Evolutionary conservation across 1,139 yeast genomes (phyloP).

Genomic region (Blastobotrys ciferrii): DNA sequence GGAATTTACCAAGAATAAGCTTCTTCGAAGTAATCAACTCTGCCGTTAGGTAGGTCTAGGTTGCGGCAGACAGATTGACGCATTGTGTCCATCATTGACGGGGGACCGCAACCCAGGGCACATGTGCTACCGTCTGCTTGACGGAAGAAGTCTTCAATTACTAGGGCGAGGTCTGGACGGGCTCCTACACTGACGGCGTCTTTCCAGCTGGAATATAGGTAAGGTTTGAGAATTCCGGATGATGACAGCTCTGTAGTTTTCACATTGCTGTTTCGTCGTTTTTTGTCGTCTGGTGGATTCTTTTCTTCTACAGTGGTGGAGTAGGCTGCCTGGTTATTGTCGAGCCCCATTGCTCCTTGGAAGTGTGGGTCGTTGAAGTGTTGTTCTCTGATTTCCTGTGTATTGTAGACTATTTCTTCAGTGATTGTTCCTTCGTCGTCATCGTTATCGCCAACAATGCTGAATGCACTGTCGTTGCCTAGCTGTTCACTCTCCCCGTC

Average conservation of each 20-base stretch:
- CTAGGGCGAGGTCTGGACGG: conserved; percentile 29
- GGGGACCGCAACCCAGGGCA: conserved; percentile 41
- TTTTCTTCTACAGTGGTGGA: conserved; percentile 7
- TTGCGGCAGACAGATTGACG: conserved; percentile 31
- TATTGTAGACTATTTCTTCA: not conserved
- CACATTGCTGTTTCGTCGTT: conserved; percentile 3
- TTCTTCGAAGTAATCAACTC: conserved; percentile 40
- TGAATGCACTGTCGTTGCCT: not conserved
- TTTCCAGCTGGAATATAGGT: conserved; percentile 15
- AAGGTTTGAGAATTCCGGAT: conserved; percentile 1
- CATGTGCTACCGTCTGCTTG: conserved; percentile 34
- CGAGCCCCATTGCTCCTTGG: conserved; percentile 1
- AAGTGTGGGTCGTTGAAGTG: conserved; percentile 10
- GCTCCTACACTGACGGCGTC: conserved; percentile 21
- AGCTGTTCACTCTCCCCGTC: not conserved
- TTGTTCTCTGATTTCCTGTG: conserved; percentile 4
- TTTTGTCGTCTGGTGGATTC: not conserved
- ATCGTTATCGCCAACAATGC: not conserved
- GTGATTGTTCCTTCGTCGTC: not conserved
- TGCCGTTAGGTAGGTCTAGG: conserved; percentile 34
- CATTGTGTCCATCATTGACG: conserved; percentile 38
- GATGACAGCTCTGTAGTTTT: conserved; percentile 3
- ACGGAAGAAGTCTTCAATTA: conserved; percentile 27
- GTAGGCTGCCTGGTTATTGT: not conserved
- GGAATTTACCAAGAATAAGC: conserved; percentile 41